Evolutionary conservation across 495 filamentous ascomycete genomes (phyloP).

Genomic region (Hypoxylon crocopeplum): DNA sequence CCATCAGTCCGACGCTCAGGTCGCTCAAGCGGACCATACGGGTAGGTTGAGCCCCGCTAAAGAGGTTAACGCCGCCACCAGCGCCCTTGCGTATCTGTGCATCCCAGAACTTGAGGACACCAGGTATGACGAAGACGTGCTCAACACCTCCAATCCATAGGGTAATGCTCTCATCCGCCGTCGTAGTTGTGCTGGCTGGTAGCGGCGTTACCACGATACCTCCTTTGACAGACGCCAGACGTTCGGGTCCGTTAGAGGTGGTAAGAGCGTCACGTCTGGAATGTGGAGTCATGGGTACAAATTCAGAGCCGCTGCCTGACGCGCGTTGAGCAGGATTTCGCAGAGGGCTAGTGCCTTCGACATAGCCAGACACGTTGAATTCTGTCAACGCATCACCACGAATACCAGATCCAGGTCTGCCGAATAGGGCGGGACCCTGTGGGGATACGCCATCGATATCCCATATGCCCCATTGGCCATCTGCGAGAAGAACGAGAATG

Average conservation of each 20-base stretch:
- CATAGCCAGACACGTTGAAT: conserved; percentile 74
- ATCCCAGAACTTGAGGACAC: conserved; percentile 70
- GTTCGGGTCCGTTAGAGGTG: conserved; percentile 43
- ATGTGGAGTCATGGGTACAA: conserved; percentile 86
- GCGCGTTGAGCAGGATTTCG: conserved; percentile 46
- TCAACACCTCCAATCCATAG: conserved; percentile 71
- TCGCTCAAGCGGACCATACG: conserved; percentile 57
- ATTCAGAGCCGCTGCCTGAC: conserved; percentile 46
- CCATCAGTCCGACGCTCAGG: conserved; percentile 64
- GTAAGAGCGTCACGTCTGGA: conserved; percentile 65
- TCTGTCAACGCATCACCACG: conserved; percentile 68
- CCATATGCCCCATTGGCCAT: conserved; percentile 96
- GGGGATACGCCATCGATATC: conserved; percentile 73
- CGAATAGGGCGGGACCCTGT: conserved; percentile 58
- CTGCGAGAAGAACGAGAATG: conserved; percentile 75
- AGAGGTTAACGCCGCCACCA: conserved; percentile 66
- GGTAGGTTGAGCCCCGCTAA: conserved; percentile 55
- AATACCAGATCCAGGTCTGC: conserved; percentile 63
- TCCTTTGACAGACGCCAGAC: conserved; percentile 56
- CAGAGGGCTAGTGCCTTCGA: conserved; percentile 57
- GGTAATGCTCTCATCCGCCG: conserved; percentile 68
- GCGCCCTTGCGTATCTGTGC: conserved; percentile 62
- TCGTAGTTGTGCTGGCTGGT: conserved; percentile 53
- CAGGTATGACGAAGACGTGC: conserved; percentile 65
- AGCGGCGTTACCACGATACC: conserved; percentile 66